Evolutionary conservation across 495 filamentous ascomycete genomes (phyloP), one percentile per base, ranked within the genome.

Genomic region (Penicillium atrosanguineum): DNA sequence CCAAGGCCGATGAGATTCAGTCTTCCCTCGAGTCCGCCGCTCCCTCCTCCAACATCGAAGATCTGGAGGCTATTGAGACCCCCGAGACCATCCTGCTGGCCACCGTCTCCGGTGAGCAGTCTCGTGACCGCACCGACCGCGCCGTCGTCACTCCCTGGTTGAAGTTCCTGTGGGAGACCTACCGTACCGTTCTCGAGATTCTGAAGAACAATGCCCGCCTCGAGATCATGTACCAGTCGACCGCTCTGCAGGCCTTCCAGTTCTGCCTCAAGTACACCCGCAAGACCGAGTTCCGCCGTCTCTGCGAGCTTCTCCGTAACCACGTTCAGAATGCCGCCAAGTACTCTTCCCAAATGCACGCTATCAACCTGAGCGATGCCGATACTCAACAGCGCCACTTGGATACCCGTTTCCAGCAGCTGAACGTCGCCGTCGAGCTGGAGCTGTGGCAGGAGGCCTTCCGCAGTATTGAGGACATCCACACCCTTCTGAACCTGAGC

Each of bases 131-230:
- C 53, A 98, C 94, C 64, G 94, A 97, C 76, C 86, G 94, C 62
- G 94, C 94, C 59, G 92, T 98, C 60, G 94, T 98, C 43, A 98
- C 94, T 48, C 94, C 94, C 44, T 98, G 95, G 94, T 83, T 98
- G 59, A 98, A 98, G 77, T 98, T 98, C 68, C 80, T 98, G 52
- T 98, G 94, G 94, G 95, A 98, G 76, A 96, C 94, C n/a, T 98
- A 98, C 75, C 90, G 94, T 36, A 98, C 94, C 48, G 94, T 98
- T 36, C 81, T 98, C 60, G 94, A 98, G 63, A 97, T 98, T 66
- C 80, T 98, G 59, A 90, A 96, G 76, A 98, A 98, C 81, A 98
- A 98, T 80, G 95, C 94, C 34, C 87, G 94, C 36, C 79, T 98
- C 36, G 94, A 98, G 78, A 83, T 95, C 36, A 95, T 97, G 81